phyloP scores from a whole-genome alignment of 108 stramenopile genomes.

The Nannochloropsis gaditana region DNA sequence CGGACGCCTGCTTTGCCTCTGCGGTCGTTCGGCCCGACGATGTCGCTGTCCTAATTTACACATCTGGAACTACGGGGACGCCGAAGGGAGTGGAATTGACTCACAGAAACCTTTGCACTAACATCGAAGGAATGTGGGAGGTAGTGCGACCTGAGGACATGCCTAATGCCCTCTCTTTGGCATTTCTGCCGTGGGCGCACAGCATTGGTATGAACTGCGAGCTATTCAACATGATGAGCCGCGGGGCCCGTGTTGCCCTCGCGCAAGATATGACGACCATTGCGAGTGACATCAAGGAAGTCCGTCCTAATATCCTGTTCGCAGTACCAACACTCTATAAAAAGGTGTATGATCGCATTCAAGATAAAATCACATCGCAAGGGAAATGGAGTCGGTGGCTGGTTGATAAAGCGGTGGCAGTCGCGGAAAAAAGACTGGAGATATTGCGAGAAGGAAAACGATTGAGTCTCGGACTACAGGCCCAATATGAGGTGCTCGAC shows the following conservation, averaged over 20 bases:
- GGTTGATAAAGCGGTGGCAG: slow-evolving; percentile 1
- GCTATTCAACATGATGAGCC: slow-evolving; percentile 48
- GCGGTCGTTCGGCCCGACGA: slow-evolving; percentile 58
- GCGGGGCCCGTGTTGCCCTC: slow-evolving; percentile 24
- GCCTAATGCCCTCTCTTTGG: slow-evolving; percentile 61
- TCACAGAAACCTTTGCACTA: slow-evolving; percentile 72
- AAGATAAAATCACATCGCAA: slow-evolving; percentile 56
- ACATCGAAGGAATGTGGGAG: slow-evolving; percentile 64
- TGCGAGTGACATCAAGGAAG: slow-evolving; percentile 66
- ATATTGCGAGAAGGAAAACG: slow-evolving; percentile 23
- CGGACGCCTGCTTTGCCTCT: background rate
- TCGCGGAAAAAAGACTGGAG: background rate
- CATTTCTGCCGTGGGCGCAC: slow-evolving; percentile 93
- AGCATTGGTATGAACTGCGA: slow-evolving; percentile 35
- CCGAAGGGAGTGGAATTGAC: slow-evolving; percentile 88
- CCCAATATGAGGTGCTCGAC: slow-evolving; percentile 62
- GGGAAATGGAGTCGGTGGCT: slow-evolving; percentile 7
- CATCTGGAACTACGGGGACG: slow-evolving; percentile 87
- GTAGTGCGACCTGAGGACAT: slow-evolving; percentile 64
- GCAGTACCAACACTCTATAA: slow-evolving; percentile 91
- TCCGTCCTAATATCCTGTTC: slow-evolving; percentile 73
- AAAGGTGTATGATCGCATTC: slow-evolving; percentile 80
- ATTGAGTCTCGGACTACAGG: slow-evolving; percentile 54
- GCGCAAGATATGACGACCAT: slow-evolving; percentile 33
- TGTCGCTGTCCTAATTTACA: slow-evolving; percentile 89